Base-by-base conservation (phyloP, 2,329 filamentous ascomycete genomes). In the Fonsecaea erecta region DNA sequence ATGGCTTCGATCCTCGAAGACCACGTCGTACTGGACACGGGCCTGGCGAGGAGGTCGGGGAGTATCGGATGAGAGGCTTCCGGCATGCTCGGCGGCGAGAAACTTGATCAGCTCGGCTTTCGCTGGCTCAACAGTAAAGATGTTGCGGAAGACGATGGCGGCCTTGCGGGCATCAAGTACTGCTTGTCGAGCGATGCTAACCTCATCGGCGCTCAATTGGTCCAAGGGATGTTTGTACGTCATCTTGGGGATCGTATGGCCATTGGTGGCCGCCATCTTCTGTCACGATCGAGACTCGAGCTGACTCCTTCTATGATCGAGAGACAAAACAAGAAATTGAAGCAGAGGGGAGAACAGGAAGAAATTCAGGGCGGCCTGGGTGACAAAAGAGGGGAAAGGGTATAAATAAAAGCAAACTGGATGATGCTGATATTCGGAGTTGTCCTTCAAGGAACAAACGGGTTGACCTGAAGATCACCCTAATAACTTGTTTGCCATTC, bases 191-290 rank as follows among this genome's bases (percentile, higher is more conserved):
- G 84, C 81, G 24, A 77, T 74, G 60, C 78, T 76, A 32, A 86
- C 84, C 74, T 88, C 86, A 34, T 84, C 79, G 72, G 83, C 75
- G 60, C 78, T 83, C 64, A 88, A 80, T 71, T 80, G 84, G 71
- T 84, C 83, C 76, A 86, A 78, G n/a, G 85, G 84, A 68, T 84
- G 83, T 34, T 75, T 77, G 34, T 60, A 46, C 3, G 34, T 34
- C 53, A 37, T 35, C 26, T 63, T 55, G 30, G 62, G 48, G 4
- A 62, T 58, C 2, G 60, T 54, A 32, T 59, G 61, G 6, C 62
- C 65, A 30, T 64, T 64, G 5, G 58, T 48, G 18, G 46, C 52
- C 21, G 35, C 24, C 65, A 64, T 63, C 9, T 52, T 57, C 26
- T 37, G n/a, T 32, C 16, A 8, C 14, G 18, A 12, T 14, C 11